Evolutionary conservation across 2,329 filamentous ascomycete genomes (phyloP).

Genomic region (Mollisiaceae sp.): DNA sequence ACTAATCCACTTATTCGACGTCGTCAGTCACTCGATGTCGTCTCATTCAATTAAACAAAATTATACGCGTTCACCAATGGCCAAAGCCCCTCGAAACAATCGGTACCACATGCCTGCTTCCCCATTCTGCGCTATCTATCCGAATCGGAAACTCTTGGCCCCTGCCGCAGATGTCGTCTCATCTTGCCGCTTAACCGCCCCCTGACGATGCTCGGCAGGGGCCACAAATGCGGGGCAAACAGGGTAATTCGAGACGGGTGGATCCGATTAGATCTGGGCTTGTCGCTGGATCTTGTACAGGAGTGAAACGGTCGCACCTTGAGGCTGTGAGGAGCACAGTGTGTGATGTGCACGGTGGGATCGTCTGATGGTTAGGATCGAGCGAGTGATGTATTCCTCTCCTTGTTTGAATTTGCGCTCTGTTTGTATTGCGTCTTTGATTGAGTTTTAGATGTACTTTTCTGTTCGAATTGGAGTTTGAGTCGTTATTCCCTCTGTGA

Average conservation of each 20-base stretch:
- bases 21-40: background rate
- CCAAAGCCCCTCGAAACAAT: background rate
- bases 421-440: background rate
- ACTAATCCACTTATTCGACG: too few species aligned
- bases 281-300: background rate
- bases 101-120: constrained; percentile 3
- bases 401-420: background rate
- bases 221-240: background rate
- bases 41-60: background rate
- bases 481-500: background rate
- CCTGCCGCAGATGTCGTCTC: background rate
- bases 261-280: background rate
- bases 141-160: background rate
- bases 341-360: background rate
- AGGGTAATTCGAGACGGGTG: background rate
- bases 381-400: background rate
- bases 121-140: background rate
- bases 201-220: background rate
- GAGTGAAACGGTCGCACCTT: too few species aligned
- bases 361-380: background rate
- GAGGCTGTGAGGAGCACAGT: background rate
- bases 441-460: background rate
- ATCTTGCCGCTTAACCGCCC: background rate
- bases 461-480: background rate
- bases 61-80: background rate